Evolutionary conservation across 495 filamentous ascomycete species (phyloP), one percentile per base, ranked within the genome.

Genomic region (Rhizodiscina lignyota): DNA sequence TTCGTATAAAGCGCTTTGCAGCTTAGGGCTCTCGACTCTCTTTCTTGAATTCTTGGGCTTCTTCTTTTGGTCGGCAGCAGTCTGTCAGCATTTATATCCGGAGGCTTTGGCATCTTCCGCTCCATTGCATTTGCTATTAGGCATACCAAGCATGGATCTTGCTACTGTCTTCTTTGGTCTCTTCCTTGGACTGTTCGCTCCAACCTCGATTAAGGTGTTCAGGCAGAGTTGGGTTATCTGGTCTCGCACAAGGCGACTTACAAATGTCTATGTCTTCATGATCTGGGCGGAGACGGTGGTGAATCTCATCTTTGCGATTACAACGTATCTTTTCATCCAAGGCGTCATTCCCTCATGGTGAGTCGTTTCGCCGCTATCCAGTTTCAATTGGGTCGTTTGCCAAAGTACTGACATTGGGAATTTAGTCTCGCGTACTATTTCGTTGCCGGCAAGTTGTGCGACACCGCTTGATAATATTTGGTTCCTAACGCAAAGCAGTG

Each of bases 161-260:
- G 30, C 30, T 10, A 8, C 30, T 16, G 18, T 32, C 30, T 32
- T 32, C 30, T 32, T 32, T 16, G 30, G 30, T 16, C 6, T 18
- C 17, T 32, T 32, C 17, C 8, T 32, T 18, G 30, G 8, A 18
- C 30, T 32, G 30, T 32, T 10, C 8, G 6, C 18, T 16, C 18
- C 18, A 6, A 32, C 30, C 8, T 6, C 30, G 30, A 32, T 16
- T 8, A 32, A 32, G 17, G 30, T 16, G 17, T 6, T 32, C 8
- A 6, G 30, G 17, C 30, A 32, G 30, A 10, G 8, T 8, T 11
- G 30, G 10, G 8, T 6, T 16, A 32, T 32, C 17, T 32, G 30
- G 30, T 6, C 6, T 6, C 10, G 30, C 8, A 10, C 10, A 18
- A 6, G 17, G 8, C 8, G 10, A 6, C 30, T 32, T 10, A 6